A percentile compares a stretch with the other conserved stretches of the same genome.
Evolutionary conservation across 75 land plant species (phyloP).

Genomic region (Selaginella tamariscina): DNA sequence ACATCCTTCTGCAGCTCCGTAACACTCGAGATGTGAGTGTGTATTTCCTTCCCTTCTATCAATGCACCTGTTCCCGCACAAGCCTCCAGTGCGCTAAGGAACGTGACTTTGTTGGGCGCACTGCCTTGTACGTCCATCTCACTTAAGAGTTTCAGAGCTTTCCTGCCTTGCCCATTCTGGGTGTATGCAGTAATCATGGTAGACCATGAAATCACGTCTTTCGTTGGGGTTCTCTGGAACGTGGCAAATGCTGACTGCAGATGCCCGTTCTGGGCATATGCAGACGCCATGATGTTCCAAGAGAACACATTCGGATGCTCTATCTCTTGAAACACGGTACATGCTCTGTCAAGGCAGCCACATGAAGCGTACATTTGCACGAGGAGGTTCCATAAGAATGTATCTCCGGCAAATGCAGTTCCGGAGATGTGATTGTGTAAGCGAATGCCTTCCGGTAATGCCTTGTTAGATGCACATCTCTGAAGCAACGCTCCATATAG

Average conservation of each 20-base stretch:
- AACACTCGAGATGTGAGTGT: background rate
- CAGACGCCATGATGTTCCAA: slow-evolving; percentile 7
- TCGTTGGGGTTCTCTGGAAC: slow-evolving; percentile 1
- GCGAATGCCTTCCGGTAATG: background rate
- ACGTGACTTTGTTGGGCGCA: background rate
- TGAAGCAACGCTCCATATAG: background rate
- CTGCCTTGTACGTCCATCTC: background rate
- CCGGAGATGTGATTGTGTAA: background rate
- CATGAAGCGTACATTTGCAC: slow-evolving; percentile 7
- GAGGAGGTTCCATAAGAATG: background rate
- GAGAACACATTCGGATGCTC: background rate
- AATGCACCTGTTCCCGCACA: background rate
- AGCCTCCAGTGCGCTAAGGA: background rate
- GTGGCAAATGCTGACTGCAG: background rate
- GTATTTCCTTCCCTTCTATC: background rate
- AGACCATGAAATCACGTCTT: background rate
- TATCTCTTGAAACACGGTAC: slow-evolving; percentile 4
- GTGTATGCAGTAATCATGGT: background rate
- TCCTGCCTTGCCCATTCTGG: background rate
- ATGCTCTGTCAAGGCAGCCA: background rate
- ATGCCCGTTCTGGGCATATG: slow-evolving; percentile 4
- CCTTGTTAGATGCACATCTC: background rate
- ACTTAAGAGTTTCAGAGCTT: background rate
- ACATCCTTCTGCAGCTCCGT: background rate
- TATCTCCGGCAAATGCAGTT: background rate